Base-by-base conservation (phyloP, 2,329 filamentous ascomycete species). In the Hypocrella siamensis region DNA sequence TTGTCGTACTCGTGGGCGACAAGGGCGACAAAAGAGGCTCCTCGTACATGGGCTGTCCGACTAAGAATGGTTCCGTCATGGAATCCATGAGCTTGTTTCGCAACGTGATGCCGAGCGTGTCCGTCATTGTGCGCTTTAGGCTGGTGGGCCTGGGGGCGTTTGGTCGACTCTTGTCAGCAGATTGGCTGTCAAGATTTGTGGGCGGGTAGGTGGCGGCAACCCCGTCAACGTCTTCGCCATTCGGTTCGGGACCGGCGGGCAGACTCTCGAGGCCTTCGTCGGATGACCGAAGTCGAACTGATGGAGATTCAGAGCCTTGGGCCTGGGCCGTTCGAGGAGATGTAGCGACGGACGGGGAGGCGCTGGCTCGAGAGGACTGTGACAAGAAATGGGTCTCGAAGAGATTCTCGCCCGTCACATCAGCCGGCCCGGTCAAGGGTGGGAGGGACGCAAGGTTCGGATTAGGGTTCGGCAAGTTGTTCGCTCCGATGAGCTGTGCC, bases 91-190 rank as follows among this genome's bases (percentile, higher is more conserved):
- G 71, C 55, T 79, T 88, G 45, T 79, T 77, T 53, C 92, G 82
- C 40, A 92, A 60, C 14, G 75, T 75, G 18, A 81, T 65, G 14
- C 80, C 70, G 32, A 72, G 70, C 16, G 81, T 72, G 52, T 96
- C 88, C 12, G 88, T 96, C 56, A 81, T 79, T 14, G 88, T 93
- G 46, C 88, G 74, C 57, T 86, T 92, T 39, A 94, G 56, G 34
- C 56, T 80, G 32, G 73, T 68, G 34, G 75, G 74, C 40, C 74
- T 63, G 34, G 72, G 70, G 12, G 57, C 39, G 18, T 73, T 70
- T 14, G 71, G 65, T 4, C 64, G 66, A 40, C 61, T 56, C 15
- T 6, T 14, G n/a, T 26, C 17, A 4, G 57, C 51, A 12, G 68
- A 67, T 5, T 63, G 64, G 30, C 57, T 58, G 42, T 63, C 70